Evolutionary conservation across 345 rosid genomes (phyloP).

Genomic region (Xanthoceras sorbifolium): DNA sequence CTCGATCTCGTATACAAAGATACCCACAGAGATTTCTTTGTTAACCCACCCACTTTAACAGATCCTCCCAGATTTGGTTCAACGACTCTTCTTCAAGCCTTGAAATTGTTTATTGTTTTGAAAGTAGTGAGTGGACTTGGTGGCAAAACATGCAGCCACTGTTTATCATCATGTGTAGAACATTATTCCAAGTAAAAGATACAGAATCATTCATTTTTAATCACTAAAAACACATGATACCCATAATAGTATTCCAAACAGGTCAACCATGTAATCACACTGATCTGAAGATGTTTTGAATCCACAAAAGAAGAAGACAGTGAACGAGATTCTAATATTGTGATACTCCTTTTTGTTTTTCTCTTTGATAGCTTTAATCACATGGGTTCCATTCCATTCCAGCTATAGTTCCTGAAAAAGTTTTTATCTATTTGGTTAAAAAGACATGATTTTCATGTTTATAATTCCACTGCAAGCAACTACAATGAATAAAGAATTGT

Average conservation of each 20-base stretch:
- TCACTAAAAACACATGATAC: background rate
- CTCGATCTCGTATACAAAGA: too few relatives aligned
- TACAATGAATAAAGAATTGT: constrained; percentile 19
- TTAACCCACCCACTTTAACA: background rate
- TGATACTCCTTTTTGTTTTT: background rate
- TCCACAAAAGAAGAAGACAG: background rate
- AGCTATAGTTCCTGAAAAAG: background rate
- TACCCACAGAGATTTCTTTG: too few relatives aligned
- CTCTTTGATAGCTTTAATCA: background rate
- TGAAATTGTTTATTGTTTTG: background rate
- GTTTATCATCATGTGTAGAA: background rate
- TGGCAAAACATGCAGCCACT: background rate
- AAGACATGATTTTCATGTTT: background rate
- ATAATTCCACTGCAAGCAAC: background rate
- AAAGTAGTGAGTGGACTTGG: constrained; percentile 3
- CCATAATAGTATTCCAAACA: background rate
- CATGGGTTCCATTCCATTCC: background rate
- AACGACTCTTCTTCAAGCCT: background rate
- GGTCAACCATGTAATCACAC: background rate
- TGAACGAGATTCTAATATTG: background rate
- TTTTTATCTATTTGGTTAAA: background rate
- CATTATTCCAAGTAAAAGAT: background rate
- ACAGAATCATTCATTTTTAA: background rate
- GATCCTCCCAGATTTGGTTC: background rate
- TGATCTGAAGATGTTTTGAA: background rate